Conservation (phyloP, 768 basidiomycete genomes). For the Psilocybe sp. region DNA sequence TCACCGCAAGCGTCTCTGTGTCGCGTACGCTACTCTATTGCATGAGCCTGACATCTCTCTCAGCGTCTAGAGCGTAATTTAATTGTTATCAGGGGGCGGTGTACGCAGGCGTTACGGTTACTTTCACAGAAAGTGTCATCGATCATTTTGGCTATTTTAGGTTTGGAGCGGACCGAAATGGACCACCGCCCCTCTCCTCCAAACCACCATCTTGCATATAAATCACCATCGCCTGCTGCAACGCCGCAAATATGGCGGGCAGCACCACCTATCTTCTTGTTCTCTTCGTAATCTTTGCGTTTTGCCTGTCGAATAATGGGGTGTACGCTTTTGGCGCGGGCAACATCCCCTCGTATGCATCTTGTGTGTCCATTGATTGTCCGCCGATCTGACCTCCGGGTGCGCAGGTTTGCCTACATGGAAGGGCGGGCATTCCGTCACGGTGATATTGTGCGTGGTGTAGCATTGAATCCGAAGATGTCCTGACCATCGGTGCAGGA, state of each 20-base stretch:
- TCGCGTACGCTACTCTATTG: too few relatives aligned
- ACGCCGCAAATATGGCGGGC: slow-evolving; percentile 31
- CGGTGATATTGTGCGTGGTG: slow-evolving; percentile 67
- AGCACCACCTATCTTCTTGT: slow-evolving; percentile 38
- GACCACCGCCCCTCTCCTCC: slow-evolving; percentile 6
- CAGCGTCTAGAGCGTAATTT: too few relatives aligned
- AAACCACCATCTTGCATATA: slow-evolving; percentile 4
- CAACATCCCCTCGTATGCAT: slow-evolving; percentile 72
- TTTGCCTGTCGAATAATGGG: slow-evolving; percentile 55
- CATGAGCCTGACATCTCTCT: too few relatives aligned
- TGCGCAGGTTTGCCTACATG: slow-evolving; percentile 70
- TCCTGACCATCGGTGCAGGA: slow-evolving; percentile 42
- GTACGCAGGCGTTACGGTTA: too few relatives aligned
- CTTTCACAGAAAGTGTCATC: too few relatives aligned
- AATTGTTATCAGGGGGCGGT: too few relatives aligned
- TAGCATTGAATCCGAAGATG: not conserved
- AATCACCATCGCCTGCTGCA: not conserved
- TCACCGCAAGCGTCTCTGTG: too few relatives aligned
- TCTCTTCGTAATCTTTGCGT: slow-evolving; percentile 46
- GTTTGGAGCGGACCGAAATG: too few relatives aligned
- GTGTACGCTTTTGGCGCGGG: slow-evolving; percentile 81
- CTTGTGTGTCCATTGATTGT: slow-evolving; percentile 11
- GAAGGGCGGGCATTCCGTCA: slow-evolving; percentile 86
- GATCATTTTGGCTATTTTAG: too few relatives aligned
- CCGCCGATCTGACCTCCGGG: slow-evolving; percentile 10